phyloP scores from a whole-genome alignment of 352 stramenopile genomes.

The Globisporangium orthogonon region DNA sequence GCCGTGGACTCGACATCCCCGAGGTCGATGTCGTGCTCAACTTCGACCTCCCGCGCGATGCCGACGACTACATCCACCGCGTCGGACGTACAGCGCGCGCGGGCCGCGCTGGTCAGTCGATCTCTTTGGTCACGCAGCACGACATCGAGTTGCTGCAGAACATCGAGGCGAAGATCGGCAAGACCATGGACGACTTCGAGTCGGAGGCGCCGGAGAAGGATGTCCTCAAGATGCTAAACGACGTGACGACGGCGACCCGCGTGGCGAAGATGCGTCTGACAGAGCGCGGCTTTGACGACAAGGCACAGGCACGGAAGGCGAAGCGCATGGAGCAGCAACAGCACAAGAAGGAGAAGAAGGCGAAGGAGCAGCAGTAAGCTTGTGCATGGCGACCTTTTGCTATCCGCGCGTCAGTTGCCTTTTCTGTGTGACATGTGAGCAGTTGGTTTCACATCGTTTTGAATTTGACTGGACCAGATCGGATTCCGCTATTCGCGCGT shows the following conservation, averaged over 20 bases:
- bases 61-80: conserved; percentile 99
- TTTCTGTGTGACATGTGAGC: background rate
- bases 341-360: conserved; percentile 18
- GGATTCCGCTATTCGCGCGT: no score
- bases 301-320: conserved; percentile 57
- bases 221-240: conserved; percentile 93
- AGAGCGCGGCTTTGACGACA: conserved; percentile 87
- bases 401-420: no score
- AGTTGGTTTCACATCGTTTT: background rate
- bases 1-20: conserved; percentile 95
- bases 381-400: background rate
- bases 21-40: conserved; percentile 98
- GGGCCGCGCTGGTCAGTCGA: conserved; percentile 89
- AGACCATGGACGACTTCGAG: conserved; percentile 90
- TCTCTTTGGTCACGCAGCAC: conserved; percentile 99
- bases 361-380: conserved; percentile 11
- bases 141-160: conserved; percentile 98
- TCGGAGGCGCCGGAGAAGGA: conserved; percentile 84
- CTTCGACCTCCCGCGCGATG: conserved; percentile 97
- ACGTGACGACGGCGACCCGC: conserved; percentile 92
- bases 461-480: no score
- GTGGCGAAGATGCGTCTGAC: conserved; percentile 91
- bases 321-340: conserved; percentile 60
- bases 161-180: conserved; percentile 80
- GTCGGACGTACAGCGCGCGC: conserved; percentile 97